A percentile compares a stretch with the other conserved stretches of the same genome.
Evolutionary conservation across 2,329 filamentous ascomycete genomes (phyloP).

Genomic region (Trichoderma sp.): DNA sequence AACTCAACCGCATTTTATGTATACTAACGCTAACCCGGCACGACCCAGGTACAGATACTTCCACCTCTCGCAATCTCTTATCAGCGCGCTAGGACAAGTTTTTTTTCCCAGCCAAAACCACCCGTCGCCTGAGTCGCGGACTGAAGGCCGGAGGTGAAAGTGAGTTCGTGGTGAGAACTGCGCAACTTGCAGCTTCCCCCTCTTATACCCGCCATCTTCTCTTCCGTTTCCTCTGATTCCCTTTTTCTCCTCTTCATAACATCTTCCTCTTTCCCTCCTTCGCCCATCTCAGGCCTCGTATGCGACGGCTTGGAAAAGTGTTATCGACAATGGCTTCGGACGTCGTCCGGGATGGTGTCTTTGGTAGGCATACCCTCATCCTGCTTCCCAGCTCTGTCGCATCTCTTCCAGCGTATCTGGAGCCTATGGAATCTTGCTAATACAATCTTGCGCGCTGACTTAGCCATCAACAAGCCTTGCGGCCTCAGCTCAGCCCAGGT

Average conservation of each 20-base stretch:
- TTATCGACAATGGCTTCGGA: conserved; percentile 54
- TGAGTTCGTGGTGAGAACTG: conserved; percentile 51
- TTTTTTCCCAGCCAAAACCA: conserved; percentile 1
- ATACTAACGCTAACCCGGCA: background rate
- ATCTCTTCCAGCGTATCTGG: background rate
- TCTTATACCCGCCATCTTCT: background rate
- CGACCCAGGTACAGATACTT: background rate
- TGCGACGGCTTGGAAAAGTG: conserved; percentile 36
- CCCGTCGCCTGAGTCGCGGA: conserved; percentile 28
- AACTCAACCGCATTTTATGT: rapidly evolving
- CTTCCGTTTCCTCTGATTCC: background rate
- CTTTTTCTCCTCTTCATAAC: background rate
- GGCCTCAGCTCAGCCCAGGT: conserved; percentile 87
- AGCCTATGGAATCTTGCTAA: background rate
- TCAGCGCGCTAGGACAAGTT: conserved; percentile 6
- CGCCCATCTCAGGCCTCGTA: conserved; percentile 50
- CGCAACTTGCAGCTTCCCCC: conserved; percentile 2
- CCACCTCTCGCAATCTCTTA: background rate
- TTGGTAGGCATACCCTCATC: conserved; percentile 46
- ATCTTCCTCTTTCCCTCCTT: conserved; percentile 58
- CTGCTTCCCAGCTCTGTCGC: background rate
- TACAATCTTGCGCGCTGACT: background rate
- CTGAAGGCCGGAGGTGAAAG: conserved; percentile 57
- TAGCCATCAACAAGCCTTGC: conserved; percentile 91
- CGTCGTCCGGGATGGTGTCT: conserved; percentile 57